These are phyloP conservation scores for Chimonanthus praecox DNA, from an alignment of 164 flowering plant genomes.

Conservation along the genomic window DNA sequence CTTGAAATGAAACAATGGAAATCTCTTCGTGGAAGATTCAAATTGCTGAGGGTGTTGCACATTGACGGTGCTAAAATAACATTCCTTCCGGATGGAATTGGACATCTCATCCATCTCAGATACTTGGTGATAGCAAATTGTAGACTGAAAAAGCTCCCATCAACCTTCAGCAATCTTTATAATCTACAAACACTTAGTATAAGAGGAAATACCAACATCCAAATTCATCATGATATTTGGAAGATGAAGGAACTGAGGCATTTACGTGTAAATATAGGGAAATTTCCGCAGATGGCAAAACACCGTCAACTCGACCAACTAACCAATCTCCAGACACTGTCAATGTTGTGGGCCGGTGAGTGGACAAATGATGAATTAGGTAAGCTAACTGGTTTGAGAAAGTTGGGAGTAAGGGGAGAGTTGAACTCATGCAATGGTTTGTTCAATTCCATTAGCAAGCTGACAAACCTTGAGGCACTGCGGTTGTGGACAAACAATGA, in stretches of 20 bases:
- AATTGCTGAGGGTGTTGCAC: background rate
- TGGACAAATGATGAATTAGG: background rate
- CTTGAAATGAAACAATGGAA: too few relatives aligned
- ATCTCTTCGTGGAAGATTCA: background rate
- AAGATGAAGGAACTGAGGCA: slow-evolving; percentile 1
- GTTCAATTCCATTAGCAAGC: background rate
- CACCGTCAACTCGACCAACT: background rate
- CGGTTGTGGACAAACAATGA: background rate
- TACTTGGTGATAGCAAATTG: background rate
- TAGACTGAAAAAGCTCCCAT: background rate
- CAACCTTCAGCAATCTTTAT: background rate
- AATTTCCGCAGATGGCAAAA: too few relatives aligned
- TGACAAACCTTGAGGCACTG: background rate
- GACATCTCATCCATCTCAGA: background rate
- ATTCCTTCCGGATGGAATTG: background rate
- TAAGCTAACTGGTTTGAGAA: background rate
- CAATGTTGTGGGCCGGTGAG: background rate
- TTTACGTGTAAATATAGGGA: background rate
- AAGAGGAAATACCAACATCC: background rate
- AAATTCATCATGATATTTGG: background rate
- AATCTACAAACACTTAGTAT: background rate
- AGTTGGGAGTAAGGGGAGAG: background rate
- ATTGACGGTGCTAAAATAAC: background rate
- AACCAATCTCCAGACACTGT: background rate
- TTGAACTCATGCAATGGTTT: background rate